Evolutionary conservation across 257 asterid species (phyloP).

Genomic region (Rhazya stricta): DNA sequence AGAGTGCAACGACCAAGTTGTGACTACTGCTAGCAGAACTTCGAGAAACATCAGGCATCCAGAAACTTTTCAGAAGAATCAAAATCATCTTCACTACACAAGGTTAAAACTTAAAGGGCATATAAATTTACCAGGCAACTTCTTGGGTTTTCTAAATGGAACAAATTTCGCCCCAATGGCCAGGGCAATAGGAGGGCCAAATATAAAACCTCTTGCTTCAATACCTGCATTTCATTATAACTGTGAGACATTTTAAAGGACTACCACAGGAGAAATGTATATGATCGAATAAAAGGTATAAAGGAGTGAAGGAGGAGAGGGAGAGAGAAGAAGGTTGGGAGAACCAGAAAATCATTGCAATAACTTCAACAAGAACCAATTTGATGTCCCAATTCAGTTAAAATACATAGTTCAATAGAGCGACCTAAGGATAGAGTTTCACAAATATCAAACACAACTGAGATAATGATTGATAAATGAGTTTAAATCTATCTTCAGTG

Average conservation of each 20-base stretch:
- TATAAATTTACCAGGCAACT: constrained; percentile 60
- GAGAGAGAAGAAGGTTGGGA: not conserved
- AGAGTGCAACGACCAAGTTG: not conserved
- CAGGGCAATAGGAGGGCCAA: constrained; percentile 96
- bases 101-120: constrained; percentile 11
- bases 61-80: not conserved
- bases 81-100: constrained; percentile 2
- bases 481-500: not conserved
- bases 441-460: not conserved
- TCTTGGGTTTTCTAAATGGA: constrained; percentile 90
- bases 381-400: too few relatives aligned
- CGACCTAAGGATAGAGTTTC: not conserved
- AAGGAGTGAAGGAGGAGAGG: not conserved
- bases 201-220: constrained; percentile 92
- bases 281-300: not conserved
- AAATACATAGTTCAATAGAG: not conserved
- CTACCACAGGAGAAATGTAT: not conserved
- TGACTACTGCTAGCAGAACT: constrained; percentile 3
- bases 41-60: not conserved
- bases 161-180: constrained; percentile 94
- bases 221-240: constrained; percentile 48
- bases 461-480: not conserved
- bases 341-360: not conserved
- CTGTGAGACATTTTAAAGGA: not conserved
- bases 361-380: not conserved